Evolutionary conservation across 1,139 yeast species (phyloP), one percentile per base, ranked within the genome.

Genomic region (Taphrina pruni): DNA sequence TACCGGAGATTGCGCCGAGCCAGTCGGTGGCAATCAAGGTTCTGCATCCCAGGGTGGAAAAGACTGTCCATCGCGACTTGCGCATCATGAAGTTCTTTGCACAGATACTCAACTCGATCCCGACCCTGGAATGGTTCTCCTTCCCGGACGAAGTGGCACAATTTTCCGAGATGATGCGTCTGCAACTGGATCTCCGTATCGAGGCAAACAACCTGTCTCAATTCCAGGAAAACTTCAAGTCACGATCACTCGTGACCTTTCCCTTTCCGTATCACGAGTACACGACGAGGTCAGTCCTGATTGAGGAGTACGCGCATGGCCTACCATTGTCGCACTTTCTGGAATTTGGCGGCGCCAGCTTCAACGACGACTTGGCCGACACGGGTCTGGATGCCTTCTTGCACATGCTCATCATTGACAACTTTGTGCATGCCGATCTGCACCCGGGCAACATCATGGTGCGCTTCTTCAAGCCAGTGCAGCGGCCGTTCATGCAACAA

Each of bases 41-140:
- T 5, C 83, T 94, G 66, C 99, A 94, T 78, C 99, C 99, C 0
- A 81, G 84, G 17, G 97, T 92, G 6, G 89, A 87, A 70, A 79
- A 81, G 32, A 86, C 85, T 66, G 89, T 94, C 32, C 85, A 85
- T 71, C 83, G 98, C 72, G 99, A 95, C 77, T 81, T 94, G 74
- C 85, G 83, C 73, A 90, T 94, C 60, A 93, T 95, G 97, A 80
- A 79, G 45, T 86, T 88, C 73, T 89, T 93, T 75, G 99, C 99
- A 1, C 79, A 80, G 55, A 71, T 83, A 0, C 85, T 94, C 62
- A 87, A 92, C 75, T 73, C 78, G 20, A 81, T 93, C 1, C 99
- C 99, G 0, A 91, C 97, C 0, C 90, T 94, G 97, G 97, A 94
- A 77, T 94, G 99, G 99, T 81, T 94, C 7, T 90, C 97, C 6